A percentile compares a stretch with the other conserved stretches of the same genome.
Evolutionary conservation across 805 yeast genomes (phyloP).

Genomic region (Ogataea methanolica): DNA sequence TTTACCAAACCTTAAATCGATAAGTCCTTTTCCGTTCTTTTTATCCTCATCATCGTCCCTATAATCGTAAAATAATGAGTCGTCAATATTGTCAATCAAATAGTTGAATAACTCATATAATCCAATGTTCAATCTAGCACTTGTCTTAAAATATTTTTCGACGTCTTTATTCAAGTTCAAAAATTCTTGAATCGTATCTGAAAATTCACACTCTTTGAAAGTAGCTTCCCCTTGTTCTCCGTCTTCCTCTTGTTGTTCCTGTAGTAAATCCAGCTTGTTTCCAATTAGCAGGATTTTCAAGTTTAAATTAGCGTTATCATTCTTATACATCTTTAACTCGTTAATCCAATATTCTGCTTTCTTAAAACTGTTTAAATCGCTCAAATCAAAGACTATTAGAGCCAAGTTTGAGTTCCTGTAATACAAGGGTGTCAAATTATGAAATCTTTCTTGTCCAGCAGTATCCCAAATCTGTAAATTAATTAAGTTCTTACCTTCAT

Average conservation of each 20-base stretch:
- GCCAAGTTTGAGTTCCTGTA: slow-evolving; percentile 81
- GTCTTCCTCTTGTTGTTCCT: neutral
- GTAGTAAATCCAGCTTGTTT: slow-evolving; percentile 67
- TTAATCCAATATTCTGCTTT: slow-evolving; percentile 89
- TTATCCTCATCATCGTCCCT: slow-evolving; percentile 10
- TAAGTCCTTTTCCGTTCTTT: slow-evolving; percentile 15
- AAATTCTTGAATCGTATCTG: slow-evolving; percentile 18
- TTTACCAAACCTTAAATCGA: slow-evolving; percentile 19
- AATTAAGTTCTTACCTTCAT: slow-evolving; percentile 26
- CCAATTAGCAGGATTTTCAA: slow-evolving; percentile 60
- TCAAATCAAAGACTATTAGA: slow-evolving; percentile 80
- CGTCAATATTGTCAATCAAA: slow-evolving; percentile 26
- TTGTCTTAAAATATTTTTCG: slow-evolving; percentile 37
- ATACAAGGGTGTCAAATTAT: slow-evolving; percentile 78
- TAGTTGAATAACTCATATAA: slow-evolving; percentile 41
- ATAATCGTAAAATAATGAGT: slow-evolving; percentile 21
- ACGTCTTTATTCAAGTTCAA: slow-evolving; percentile 18
- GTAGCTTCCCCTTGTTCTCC: slow-evolving; percentile 1
- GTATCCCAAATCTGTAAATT: slow-evolving; percentile 87
- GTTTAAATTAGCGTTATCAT: slow-evolving; percentile 16
- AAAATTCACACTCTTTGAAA: slow-evolving; percentile 18
- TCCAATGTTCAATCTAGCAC: slow-evolving; percentile 71
- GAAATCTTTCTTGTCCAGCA: slow-evolving; percentile 91
- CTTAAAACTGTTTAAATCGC: slow-evolving; percentile 47
- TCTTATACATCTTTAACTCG: slow-evolving; percentile 46